Evolutionary conservation across 495 filamentous ascomycete genomes (phyloP).

Genomic region (Aspergillus affinis): DNA sequence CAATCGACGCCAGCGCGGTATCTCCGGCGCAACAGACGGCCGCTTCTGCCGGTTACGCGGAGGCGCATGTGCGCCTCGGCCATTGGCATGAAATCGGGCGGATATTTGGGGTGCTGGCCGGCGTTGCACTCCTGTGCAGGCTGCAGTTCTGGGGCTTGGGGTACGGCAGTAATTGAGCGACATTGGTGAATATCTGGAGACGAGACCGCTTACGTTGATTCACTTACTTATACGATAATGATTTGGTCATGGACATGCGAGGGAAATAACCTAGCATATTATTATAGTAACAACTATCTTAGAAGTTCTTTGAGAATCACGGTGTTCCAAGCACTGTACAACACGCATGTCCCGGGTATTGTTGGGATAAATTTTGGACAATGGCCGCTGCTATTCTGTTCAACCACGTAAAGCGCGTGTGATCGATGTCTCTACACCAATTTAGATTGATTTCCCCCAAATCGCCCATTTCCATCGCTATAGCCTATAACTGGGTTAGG

Average conservation of each 20-base stretch:
- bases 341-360: too few relatives aligned
- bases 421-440: background rate
- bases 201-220: background rate
- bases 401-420: too few relatives aligned
- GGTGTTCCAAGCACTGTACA: too few relatives aligned
- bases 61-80: conserved; percentile 54
- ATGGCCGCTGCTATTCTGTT: too few relatives aligned
- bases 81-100: conserved; percentile 55
- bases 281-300: background rate
- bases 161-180: background rate
- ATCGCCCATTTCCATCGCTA: background rate
- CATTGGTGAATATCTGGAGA: too few relatives aligned
- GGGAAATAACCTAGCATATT: background rate
- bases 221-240: background rate
- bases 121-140: conserved; percentile 32
- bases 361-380: too few relatives aligned
- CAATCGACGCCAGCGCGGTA: conserved; percentile 38
- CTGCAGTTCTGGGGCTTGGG: conserved; percentile 20
- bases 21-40: conserved; percentile 32
- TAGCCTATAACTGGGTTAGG: too few relatives aligned
- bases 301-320: too few relatives aligned
- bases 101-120: conserved; percentile 52
- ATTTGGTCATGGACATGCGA: background rate
- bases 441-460: background rate
- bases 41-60: conserved; percentile 52